Base-by-base conservation (phyloP, 495 filamentous ascomycete species). In the Hypoxylon cercidicola region DNA sequence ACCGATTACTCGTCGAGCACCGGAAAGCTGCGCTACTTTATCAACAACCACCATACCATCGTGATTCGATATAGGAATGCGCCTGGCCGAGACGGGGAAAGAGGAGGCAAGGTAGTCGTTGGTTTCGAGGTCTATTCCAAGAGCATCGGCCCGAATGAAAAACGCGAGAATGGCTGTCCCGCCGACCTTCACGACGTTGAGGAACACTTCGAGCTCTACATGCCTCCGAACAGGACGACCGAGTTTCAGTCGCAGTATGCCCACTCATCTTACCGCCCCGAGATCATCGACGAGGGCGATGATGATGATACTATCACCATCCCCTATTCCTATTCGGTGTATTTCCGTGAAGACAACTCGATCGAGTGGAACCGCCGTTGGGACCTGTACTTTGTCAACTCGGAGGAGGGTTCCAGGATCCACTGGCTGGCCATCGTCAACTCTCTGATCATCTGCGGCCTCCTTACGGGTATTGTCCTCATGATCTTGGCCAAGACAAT, bases 341-440 rank as follows among this genome's bases (percentile, higher is more conserved):
- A 94, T 76, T 97, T 93, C 76, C 87, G 91, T 49, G 92, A 97
- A 73, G 93, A 97, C 52, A 83, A 87, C 16, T 84, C 82, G 40
- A 81, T 97, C 54, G 92, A 96, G 56, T 97, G 93, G 93, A 81
- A 82, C 44, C 90, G 88, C 60, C 87, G 93, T 45, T 97, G 93
- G 93, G 92, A 97, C 67, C 78, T 96, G 23, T 97, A 97, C 70
- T 97, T 97, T 75, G 91, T 90, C 52, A 93, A 96, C 72, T 91
- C 94, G 72, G 90, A 92, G 55, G 91, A 93, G 52, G 90, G 91
- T 43, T 89, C 87, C 25, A 88, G 87, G 69, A 90, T 96, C 23
- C 93, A 97, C 69, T 97, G 93, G 93, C 77, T 97, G 39, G 93
- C 93, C 23, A 96, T 97, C 62, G 76, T 96, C 66, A 97, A 97